Conservation (phyloP, 2,329 filamentous ascomycete species). For the Ophiocordyceps sinensis region DNA sequence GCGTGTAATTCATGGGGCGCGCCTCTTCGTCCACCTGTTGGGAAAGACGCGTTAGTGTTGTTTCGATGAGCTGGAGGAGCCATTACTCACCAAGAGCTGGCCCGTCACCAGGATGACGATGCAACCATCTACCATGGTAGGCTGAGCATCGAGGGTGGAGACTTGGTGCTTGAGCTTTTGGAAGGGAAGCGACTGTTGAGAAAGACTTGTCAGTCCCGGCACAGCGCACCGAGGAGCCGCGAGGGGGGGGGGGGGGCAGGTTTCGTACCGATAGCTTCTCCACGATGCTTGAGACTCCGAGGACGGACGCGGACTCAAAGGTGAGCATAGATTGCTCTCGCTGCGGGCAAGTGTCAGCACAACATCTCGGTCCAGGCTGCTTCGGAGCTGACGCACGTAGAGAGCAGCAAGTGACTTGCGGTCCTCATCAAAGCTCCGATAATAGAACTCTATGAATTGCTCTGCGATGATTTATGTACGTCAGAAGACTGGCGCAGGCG, state of each 20-base stretch:
- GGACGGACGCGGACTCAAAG: constrained; percentile 59
- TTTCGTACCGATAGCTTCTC: constrained; percentile 64
- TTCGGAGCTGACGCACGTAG: constrained; percentile 51
- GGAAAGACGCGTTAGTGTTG: constrained; percentile 1
- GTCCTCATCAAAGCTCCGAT: constrained; percentile 68
- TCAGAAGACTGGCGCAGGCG: not conserved
- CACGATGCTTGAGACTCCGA: constrained; percentile 52
- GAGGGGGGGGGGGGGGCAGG: not conserved
- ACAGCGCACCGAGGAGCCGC: not conserved
- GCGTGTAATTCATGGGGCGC: constrained; percentile 80
- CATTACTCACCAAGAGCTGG: constrained; percentile 54
- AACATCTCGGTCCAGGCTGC: not conserved
- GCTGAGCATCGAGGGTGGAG: constrained; percentile 71
- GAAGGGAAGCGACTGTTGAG: constrained; percentile 60
- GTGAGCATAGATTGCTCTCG: constrained; percentile 81
- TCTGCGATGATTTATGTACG: constrained; percentile 32
- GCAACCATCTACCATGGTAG: constrained; percentile 45
- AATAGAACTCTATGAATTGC: constrained; percentile 85
- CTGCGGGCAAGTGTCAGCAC: constrained; percentile 28
- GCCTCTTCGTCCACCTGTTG: constrained; percentile 72
- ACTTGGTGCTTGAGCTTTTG: constrained; percentile 67
- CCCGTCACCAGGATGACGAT: constrained; percentile 86
- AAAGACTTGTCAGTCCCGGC: constrained; percentile 1
- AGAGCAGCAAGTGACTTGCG: constrained; percentile 50
- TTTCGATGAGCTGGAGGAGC: not conserved